phyloP scores from a whole-genome alignment of 257 asterid genomes.

The Orobanche coerulescens region DNA sequence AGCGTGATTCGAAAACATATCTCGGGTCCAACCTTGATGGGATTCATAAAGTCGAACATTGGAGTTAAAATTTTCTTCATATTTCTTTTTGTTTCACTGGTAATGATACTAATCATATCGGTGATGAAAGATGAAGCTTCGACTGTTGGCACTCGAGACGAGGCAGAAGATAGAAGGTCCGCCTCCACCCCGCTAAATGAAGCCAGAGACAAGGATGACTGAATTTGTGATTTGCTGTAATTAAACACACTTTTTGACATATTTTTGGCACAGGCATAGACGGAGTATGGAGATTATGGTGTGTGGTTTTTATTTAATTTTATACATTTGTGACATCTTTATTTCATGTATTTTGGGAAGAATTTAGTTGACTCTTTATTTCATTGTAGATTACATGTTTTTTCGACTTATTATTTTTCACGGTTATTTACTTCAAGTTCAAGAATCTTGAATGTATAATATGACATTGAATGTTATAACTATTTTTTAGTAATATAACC shows the following conservation, averaged over 20 bases:
- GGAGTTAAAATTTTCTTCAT: conserved; percentile 35
- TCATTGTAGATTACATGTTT: no score
- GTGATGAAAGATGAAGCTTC: conserved; percentile 42
- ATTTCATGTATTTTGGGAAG: no score
- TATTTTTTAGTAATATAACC: no score
- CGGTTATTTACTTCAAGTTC: no score
- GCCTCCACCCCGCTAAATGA: conserved; percentile 29
- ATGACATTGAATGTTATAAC: no score
- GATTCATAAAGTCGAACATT: conserved; percentile 41
- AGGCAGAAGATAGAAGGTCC: conserved; percentile 23
- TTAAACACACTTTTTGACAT: not conserved
- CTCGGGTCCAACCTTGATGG: conserved; percentile 43
- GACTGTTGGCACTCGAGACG: conserved; percentile 40
- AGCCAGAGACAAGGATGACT: conserved; percentile 53
- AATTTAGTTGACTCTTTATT: no score
- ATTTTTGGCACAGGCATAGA: no score
- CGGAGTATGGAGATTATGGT: no score
- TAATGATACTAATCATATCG: conserved; percentile 35
- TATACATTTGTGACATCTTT: no score
- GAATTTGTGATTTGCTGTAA: conserved; percentile 18
- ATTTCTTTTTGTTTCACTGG: conserved; percentile 32
- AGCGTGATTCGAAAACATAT: conserved; percentile 46
- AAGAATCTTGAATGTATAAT: no score
- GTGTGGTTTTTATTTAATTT: no score
- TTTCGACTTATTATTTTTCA: no score